These are phyloP conservation scores for Catharanthus roseus DNA, from an alignment of 257 asterid genomes.

Conservation along the genomic window DNA sequence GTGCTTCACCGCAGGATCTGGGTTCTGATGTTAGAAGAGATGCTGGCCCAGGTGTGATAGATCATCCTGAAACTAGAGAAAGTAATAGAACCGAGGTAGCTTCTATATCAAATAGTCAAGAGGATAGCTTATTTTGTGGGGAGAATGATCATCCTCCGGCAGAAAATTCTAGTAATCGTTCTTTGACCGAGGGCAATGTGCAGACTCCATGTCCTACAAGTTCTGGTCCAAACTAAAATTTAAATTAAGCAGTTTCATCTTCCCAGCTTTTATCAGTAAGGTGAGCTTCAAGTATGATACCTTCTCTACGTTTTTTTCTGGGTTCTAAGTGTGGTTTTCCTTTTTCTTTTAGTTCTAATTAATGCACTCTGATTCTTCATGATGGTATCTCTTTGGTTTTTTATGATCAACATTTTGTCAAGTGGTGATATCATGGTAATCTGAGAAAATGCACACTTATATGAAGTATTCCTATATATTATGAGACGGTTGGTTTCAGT, in stretches of 20 bases:
- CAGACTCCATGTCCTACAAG: slow-evolving; percentile 45
- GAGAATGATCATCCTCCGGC: slow-evolving; percentile 22
- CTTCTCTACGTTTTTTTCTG: neutral
- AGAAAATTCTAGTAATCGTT: slow-evolving; percentile 24
- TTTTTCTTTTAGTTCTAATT: neutral
- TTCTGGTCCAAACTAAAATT: slow-evolving; percentile 44
- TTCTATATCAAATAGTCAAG: slow-evolving; percentile 31
- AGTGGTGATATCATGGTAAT: too few relatives aligned
- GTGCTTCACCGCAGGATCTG: slow-evolving; percentile 37
- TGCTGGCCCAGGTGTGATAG: slow-evolving; percentile 41
- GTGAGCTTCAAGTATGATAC: slow-evolving; percentile 12
- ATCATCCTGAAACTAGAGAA: slow-evolving; percentile 54
- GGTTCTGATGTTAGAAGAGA: slow-evolving; percentile 46
- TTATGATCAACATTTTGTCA: too few relatives aligned
- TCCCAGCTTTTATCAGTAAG: slow-evolving; percentile 9
- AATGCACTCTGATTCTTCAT: too few relatives aligned
- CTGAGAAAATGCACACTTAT: too few relatives aligned
- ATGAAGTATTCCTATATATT: too few relatives aligned
- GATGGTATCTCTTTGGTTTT: too few relatives aligned
- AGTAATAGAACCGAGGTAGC: slow-evolving; percentile 33
- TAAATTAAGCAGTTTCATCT: slow-evolving; percentile 16
- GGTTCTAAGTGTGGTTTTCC: neutral
- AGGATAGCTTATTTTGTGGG: slow-evolving; percentile 23
- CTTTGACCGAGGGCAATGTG: slow-evolving; percentile 32
- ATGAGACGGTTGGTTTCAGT: too few relatives aligned